Percentiles rank a stretch among this genome's conserved stretches.
These are phyloP conservation scores for Paraphoma chrysanthemicola DNA, from an alignment of 2,329 filamentous ascomycete genomes.

Conservation along the genomic window DNA sequence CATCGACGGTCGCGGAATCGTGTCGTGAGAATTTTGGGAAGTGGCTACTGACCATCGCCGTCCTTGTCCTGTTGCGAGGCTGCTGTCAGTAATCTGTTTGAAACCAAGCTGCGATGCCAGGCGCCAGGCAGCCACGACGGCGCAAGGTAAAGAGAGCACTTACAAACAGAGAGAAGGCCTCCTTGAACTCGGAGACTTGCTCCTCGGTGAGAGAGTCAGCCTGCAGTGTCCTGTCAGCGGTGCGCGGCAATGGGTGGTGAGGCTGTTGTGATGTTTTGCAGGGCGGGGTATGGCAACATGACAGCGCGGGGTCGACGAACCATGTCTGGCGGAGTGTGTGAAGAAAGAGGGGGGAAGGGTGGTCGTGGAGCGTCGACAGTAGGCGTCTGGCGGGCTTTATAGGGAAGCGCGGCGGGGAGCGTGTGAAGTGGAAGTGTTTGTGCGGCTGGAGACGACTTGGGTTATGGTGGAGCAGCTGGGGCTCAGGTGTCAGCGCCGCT, in stretches of 20 bases:
- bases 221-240: conserved; percentile 58
- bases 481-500: conserved; percentile 30
- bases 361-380: conserved; percentile 5
- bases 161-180: conserved; percentile 99
- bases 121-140: conserved; percentile 33
- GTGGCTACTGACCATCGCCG: conserved; percentile 58
- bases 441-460: conserved; percentile 33
- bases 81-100: conserved; percentile 32
- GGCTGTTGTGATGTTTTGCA: conserved; percentile 38
- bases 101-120: conserved; percentile 1
- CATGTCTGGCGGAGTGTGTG: conserved; percentile 35
- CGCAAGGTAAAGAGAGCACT: conserved; percentile 55
- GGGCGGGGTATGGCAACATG: conserved; percentile 44
- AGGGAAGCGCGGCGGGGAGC: conserved; percentile 8
- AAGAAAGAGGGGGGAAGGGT: conserved; percentile 1
- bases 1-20: neutral
- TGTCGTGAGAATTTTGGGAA: neutral
- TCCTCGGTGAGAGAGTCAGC: conserved; percentile 99
- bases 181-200: conserved; percentile 99
- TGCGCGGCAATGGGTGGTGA: conserved; percentile 10
- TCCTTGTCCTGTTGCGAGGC: conserved; percentile 60
- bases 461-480: conserved; percentile 25
- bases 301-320: conserved; percentile 43
- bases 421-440: conserved; percentile 26
- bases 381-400: conserved; percentile 15